These are phyloP conservation scores for Naganishia sp. DNA, from an alignment of 1,284 basidiomycete genomes.

Conservation along the genomic window DNA sequence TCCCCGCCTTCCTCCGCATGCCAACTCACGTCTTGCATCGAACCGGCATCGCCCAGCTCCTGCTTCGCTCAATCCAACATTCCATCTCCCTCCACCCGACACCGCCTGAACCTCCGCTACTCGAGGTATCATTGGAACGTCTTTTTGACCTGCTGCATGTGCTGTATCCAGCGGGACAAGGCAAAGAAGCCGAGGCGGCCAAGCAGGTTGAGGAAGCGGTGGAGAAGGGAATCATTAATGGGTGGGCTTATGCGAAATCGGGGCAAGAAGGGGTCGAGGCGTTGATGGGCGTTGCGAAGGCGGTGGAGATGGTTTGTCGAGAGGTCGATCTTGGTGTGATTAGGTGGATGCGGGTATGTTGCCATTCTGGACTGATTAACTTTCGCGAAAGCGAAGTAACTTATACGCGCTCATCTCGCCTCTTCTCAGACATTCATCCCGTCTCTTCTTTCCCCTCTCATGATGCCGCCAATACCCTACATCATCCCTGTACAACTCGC, in stretches of 20 bases:
- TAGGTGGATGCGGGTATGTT: slow-evolving; percentile 51
- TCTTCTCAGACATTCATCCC: slow-evolving; percentile 46
- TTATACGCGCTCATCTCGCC: background rate
- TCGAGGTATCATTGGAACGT: slow-evolving; percentile 34
- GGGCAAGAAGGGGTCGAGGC: slow-evolving; percentile 44
- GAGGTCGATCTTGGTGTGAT: slow-evolving; percentile 44
- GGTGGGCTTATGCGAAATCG: slow-evolving; percentile 49
- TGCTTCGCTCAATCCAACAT: slow-evolving; percentile 47
- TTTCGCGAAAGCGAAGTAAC: no score
- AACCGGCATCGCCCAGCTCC: slow-evolving; percentile 49
- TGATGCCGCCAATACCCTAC: slow-evolving; percentile 42
- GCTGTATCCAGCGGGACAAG: slow-evolving; percentile 29
- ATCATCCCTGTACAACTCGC: slow-evolving; percentile 42
- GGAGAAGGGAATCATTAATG: slow-evolving; percentile 42
- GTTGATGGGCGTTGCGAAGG: slow-evolving; percentile 41
- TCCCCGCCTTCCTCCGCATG: slow-evolving; percentile 20
- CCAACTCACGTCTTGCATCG: slow-evolving; percentile 38
- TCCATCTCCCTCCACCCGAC: slow-evolving; percentile 46
- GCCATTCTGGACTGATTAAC: no score
- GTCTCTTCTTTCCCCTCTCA: slow-evolving; percentile 46
- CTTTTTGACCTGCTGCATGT: slow-evolving; percentile 26
- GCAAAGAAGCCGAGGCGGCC: slow-evolving; percentile 37
- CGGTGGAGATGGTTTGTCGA: slow-evolving; percentile 41
- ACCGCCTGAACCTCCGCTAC: slow-evolving; percentile 43
- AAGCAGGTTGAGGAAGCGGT: slow-evolving; percentile 44